Evolutionary conservation across 345 rosid genomes (phyloP).

Genomic region (Citrus medica): DNA sequence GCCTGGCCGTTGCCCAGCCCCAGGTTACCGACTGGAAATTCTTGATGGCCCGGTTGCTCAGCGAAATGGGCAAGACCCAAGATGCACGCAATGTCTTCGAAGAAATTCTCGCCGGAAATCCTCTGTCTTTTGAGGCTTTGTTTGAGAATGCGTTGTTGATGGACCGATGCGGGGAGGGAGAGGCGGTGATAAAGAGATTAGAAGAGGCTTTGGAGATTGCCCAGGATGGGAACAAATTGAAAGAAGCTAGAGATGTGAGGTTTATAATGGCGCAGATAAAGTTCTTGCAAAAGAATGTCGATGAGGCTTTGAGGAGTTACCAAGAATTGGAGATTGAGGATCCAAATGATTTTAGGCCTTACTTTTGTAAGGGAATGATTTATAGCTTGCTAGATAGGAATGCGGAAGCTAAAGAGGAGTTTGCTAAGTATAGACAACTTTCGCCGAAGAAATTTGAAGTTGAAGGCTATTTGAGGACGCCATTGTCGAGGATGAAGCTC

Average conservation of each 20-base stretch:
- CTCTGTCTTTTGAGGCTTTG: slow-evolving; percentile 82
- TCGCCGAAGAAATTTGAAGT: slow-evolving; percentile 76
- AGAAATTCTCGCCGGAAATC: slow-evolving; percentile 66
- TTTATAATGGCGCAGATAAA: slow-evolving; percentile 81
- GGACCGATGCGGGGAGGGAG: slow-evolving; percentile 80
- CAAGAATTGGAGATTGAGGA: slow-evolving; percentile 66
- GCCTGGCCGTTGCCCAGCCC: slow-evolving; percentile 53
- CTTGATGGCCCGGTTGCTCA: slow-evolving; percentile 53
- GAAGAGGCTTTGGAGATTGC: slow-evolving; percentile 68
- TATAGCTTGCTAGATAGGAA: slow-evolving; percentile 73
- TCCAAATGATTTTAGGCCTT: slow-evolving; percentile 74
- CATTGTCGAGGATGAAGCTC: slow-evolving; percentile 68
- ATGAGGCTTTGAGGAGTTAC: slow-evolving; percentile 73
- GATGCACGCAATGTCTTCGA: slow-evolving; percentile 81
- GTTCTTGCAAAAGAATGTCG: slow-evolving; percentile 83
- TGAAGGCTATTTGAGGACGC: slow-evolving; percentile 69
- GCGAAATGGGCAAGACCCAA: slow-evolving; percentile 53
- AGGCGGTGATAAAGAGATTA: slow-evolving; percentile 60
- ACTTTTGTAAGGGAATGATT: slow-evolving; percentile 79
- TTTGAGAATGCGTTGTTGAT: slow-evolving; percentile 85
- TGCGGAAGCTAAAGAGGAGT: slow-evolving; percentile 74
- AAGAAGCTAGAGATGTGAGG: slow-evolving; percentile 80
- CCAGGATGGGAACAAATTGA: slow-evolving; percentile 48
- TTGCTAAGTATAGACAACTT: slow-evolving; percentile 70
- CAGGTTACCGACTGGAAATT: slow-evolving; percentile 72